phyloP scores from a whole-genome alignment of 2,329 filamentous ascomycete species.

The Diplodia seriata region DNA sequence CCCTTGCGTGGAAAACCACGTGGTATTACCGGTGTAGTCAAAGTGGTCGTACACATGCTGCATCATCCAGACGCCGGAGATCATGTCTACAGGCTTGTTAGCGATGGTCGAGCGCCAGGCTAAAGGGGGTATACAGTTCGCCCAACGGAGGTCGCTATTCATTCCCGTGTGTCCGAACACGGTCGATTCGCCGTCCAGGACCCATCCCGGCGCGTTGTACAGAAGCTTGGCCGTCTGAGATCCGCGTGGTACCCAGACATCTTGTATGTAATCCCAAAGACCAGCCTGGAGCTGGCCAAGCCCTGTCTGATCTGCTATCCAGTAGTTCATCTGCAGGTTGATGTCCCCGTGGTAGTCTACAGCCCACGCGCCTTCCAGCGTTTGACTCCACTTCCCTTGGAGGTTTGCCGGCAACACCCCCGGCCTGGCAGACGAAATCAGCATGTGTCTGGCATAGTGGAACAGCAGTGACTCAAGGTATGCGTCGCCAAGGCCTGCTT shows the following conservation, averaged over 20 bases:
- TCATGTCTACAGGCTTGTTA: constrained; percentile 48
- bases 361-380: constrained; percentile 57
- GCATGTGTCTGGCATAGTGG: constrained; percentile 61
- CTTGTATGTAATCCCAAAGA: constrained; percentile 61
- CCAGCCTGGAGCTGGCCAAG: constrained; percentile 55
- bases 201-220: constrained; percentile 63
- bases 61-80: constrained; percentile 65
- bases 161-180: constrained; percentile 65
- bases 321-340: constrained; percentile 69
- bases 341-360: constrained; percentile 66
- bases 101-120: neutral
- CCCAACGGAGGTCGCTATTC: constrained; percentile 54
- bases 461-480: constrained; percentile 62
- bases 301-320: constrained; percentile 57
- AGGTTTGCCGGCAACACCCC: constrained; percentile 63
- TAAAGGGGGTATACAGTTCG: constrained; percentile 38
- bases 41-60: constrained; percentile 66
- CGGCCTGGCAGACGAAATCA: constrained; percentile 61
- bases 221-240: constrained; percentile 60
- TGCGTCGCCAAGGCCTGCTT: constrained; percentile 51
- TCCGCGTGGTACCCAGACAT: constrained; percentile 63
- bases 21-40: constrained; percentile 58
- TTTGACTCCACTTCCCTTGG: constrained; percentile 63
- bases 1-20: constrained; percentile 55
- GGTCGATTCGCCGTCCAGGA: constrained; percentile 65